Base-by-base conservation (phyloP, 768 basidiomycete species). In the Boletus pseudo-olivaceus region DNA sequence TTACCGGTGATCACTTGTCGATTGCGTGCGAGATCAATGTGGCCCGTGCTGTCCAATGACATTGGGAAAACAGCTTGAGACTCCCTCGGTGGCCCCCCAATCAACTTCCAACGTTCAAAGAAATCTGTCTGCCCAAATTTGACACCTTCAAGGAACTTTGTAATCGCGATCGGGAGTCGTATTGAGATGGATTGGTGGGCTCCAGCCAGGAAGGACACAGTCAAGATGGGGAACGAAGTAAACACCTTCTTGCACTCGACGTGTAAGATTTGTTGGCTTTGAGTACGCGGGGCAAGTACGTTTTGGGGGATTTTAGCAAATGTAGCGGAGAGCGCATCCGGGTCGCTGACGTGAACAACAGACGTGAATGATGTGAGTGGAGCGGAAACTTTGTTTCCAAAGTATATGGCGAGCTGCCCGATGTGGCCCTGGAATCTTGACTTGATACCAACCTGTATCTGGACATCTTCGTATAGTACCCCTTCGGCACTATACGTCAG, bases 101-200 rank as follows among this genome's bases (percentile, higher is more conserved):
- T 98, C 62, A 97, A 74, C 71, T 93, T 95, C 97, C 97, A 99
- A 48, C 97, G 78, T 70, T 98, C 95, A 72, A 98, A 99, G 79
- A 98, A 99, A 61, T 97, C 91, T 1, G 81, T 74, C 56, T 82
- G 78, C 11, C 82, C 84, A 33, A 99, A 81, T 63, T 85, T 88
- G 59, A 98, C 95, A 26, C 91, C 90, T 66, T 97, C 96, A 52
- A 98, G 81, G 72, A 99, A 99, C 71, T 96, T 93, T 38, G 88
- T 87, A 52, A 97, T 64, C 41, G 90, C 82, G 59, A 99, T 83
- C 11, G 97, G 97, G 26, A 99, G 77, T 45, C 85, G 83, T 53
- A 98, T 72, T 10, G 87, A 84, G 49, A 95, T 76, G 7, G 90
- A 84, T 67, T 96, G 93, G 61, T 94, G 88, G 9, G 94, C 88